Conservation (phyloP, 805 yeast genomes). For the Diddensiella santjacobensis region DNA sequence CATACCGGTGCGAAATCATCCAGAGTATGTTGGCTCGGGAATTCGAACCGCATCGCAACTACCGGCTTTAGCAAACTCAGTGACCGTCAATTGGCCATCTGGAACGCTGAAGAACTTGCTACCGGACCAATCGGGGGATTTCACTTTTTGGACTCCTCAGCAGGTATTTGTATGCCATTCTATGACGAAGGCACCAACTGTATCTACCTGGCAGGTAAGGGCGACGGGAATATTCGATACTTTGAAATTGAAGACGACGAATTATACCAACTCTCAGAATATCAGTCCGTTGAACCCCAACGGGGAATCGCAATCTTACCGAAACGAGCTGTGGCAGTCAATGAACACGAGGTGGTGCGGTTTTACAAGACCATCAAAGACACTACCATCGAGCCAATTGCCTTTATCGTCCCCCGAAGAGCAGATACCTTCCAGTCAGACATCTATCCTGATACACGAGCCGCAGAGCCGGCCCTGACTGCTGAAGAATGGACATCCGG, state of each 20-base stretch:
- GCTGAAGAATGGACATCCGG: conserved; percentile 82
- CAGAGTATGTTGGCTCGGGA: conserved; percentile 88
- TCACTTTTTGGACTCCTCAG: conserved; percentile 77
- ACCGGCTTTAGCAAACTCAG: conserved; percentile 92
- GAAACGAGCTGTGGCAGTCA: conserved; percentile 69
- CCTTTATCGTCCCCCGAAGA: conserved; percentile 91
- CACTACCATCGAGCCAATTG: conserved; percentile 78
- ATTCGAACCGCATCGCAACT: conserved; percentile 77
- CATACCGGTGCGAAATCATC: conserved; percentile 91
- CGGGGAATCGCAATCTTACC: conserved; percentile 94
- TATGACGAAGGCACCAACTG: conserved; percentile 78
- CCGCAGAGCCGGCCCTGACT: conserved; percentile 69
- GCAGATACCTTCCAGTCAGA: conserved; percentile 90
- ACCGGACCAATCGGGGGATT: conserved; percentile 90
- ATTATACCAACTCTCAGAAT: conserved; percentile 81
- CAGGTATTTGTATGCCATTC: conserved; percentile 91
- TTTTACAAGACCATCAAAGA: conserved; percentile 88
- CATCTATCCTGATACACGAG: conserved; percentile 87
- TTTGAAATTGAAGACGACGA: conserved; percentile 85
- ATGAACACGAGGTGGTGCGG: conserved; percentile 79
- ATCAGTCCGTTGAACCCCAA: conserved; percentile 85
- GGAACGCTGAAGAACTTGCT: conserved; percentile 75
- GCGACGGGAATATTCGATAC: conserved; percentile 96
- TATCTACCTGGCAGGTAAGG: conserved; percentile 90
- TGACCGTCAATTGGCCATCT: conserved; percentile 91